Evolutionary conservation across 2,329 filamentous ascomycete genomes (phyloP), one percentile per base, ranked within the genome.

Genomic region (Fusarium sp.): DNA sequence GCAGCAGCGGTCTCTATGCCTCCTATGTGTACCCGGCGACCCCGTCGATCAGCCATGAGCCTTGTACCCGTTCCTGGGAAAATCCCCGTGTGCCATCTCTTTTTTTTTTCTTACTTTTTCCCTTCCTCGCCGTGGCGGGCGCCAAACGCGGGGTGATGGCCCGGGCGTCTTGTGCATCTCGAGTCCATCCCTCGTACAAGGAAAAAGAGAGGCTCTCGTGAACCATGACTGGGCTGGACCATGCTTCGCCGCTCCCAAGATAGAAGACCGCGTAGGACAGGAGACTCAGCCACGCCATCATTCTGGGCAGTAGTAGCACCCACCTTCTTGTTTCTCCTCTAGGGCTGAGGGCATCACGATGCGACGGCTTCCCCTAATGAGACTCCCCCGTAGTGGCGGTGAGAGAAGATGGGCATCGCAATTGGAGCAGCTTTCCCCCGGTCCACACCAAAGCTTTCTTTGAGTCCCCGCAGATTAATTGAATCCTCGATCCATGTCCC

Each of bases 141-240:
- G 77, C 75, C 73, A 78, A 79, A 78, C 75, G 77, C 77, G 77
- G 77, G 75, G 67, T 55, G 29, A 57, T 60, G 63, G 66, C 58
- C 64, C 61, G 63, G 62, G 69, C 65, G 64, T 69, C 22, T 57
- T 62, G 62, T 60, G 62, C 66, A 64, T 66, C 35, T 20, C 22
- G 33, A 61, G 55, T 24, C 27, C 10, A 17, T 29, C 29, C 29
- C 56, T 35, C 31, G 42, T 49, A 51, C 46, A 60, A 59, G 8
- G 17, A 33, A 27, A 33, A 51, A 31, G 33, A 44, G 38, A 51
- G 24, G 27, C 35, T 44, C 44, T 44, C 33, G 9, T 44, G 33
- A 57, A 38, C 38, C 29, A 29, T 31, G 44, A 36, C 40, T 20
- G 10, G 51, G 42, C 42, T 44, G 35, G 62, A 35, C 51, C 38